These are phyloP conservation scores for Elaeagnus macrophylla DNA, from an alignment of 306 rosid genomes.

Conservation along the genomic window DNA sequence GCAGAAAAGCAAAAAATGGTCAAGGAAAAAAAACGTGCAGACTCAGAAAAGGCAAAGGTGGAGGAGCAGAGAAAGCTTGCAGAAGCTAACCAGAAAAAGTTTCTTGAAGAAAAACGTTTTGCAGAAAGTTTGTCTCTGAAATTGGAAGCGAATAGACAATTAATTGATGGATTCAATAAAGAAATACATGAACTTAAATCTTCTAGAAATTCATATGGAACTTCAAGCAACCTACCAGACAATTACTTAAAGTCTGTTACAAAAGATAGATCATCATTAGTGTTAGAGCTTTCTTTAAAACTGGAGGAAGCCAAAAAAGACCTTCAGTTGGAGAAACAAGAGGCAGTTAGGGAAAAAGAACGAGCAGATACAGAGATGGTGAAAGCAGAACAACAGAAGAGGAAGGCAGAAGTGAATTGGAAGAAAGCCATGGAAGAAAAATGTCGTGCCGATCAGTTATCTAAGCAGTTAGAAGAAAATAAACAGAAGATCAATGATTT, in stretches of 20 bases:
- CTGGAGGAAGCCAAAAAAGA: constrained; percentile 26
- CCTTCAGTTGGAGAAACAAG: constrained; percentile 39
- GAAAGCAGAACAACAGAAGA: constrained; percentile 41
- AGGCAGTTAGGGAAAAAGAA: constrained; percentile 32
- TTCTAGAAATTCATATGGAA: constrained; percentile 2
- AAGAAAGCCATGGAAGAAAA: constrained; percentile 51
- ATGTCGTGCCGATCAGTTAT: constrained; percentile 39
- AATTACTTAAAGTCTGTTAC: background rate
- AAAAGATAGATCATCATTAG: constrained; percentile 14
- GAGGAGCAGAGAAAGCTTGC: constrained; percentile 32
- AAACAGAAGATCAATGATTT: constrained; percentile 41
- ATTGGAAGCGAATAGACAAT: constrained; percentile 22
- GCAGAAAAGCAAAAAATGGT: constrained; percentile 37
- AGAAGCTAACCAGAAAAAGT: constrained; percentile 21
- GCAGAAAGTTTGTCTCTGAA: constrained; percentile 31
- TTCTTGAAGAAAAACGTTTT: constrained; percentile 18
- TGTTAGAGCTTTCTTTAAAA: constrained; percentile 18
- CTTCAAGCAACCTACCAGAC: constrained; percentile 6
- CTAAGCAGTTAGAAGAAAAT: constrained; percentile 41
- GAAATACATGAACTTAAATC: constrained; percentile 20
- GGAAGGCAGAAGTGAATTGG: constrained; percentile 40
- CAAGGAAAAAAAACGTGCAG: constrained; percentile 45
- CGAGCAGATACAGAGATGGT: constrained; percentile 33
- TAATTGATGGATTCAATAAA: constrained; percentile 27
- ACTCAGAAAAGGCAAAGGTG: constrained; percentile 43